Base-by-base conservation (phyloP, 805 yeast species). In the Hanseniaspora jakobsenii region DNA sequence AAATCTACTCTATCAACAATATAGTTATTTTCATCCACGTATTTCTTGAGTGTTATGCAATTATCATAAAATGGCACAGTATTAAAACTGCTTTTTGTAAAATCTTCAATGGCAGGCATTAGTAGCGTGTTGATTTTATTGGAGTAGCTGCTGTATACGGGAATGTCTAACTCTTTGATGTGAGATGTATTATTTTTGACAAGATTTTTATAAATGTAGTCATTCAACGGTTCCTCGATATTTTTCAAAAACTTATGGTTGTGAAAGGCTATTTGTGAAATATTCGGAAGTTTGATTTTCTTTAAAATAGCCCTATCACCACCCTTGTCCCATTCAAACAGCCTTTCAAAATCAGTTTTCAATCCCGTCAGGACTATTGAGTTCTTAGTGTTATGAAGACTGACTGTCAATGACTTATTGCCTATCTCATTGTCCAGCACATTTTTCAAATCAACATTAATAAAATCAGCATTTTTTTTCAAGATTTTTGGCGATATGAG, bases 21-120 rank as follows among this genome's bases (percentile, higher is more conserved):
- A n/a, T 48, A 39, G 3, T 51, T 18, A 3, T 50, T 42, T 4
- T 43, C 50, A 5, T 38, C 40, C 21, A 51, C 45, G 21, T 51
- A 50, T 6, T 45, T 14, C 37, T 54, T 55, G 6, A 60, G 51
- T 9, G 61, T 59, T 29, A 55, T 55, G 45, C 57, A 60, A 48
- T 62, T 60, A 36, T 50, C 51, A 10, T 60, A 56, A 44, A 61
- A 60, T 14, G 60, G 58, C 7, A 61, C 63, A 1, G 63, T 57
- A 39, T 52, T 59, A 23, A 57, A 52, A 41, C 60, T 55, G 47
- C 63, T 53, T 37, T 48, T 51, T 3, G 60, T 63, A 36, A 61
- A 61, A 38, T 54, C 55, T 43, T 59, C 63, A 36, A 61, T 46
- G 2, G 63, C 64, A 37, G 53, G 53, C 39, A 56, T 55, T 4